Evolutionary conservation across 352 stramenopile genomes (phyloP).

Genomic region (Phytophthora sansomeana): DNA sequence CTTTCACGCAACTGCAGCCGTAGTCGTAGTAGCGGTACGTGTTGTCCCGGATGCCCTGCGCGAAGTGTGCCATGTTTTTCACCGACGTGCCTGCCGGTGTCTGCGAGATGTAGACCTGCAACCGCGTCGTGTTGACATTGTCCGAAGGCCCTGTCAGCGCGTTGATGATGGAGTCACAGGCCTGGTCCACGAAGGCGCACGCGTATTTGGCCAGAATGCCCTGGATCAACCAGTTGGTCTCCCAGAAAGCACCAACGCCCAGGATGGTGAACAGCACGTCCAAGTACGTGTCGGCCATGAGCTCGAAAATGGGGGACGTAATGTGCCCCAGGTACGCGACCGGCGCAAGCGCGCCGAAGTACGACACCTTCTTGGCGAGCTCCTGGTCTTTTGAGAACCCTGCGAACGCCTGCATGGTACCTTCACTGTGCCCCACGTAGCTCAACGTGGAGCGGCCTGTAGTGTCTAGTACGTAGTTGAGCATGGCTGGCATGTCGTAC

Average conservation of each 20-base stretch:
- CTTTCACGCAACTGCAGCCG: slow-evolving; percentile 50
- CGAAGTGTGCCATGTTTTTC: slow-evolving; percentile 74
- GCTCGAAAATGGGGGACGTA: slow-evolving; percentile 51
- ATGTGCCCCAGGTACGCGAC: slow-evolving; percentile 54
- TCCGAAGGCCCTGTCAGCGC: slow-evolving; percentile 55
- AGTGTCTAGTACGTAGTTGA: slow-evolving; percentile 58
- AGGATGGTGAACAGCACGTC: slow-evolving; percentile 55
- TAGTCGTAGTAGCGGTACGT: slow-evolving; percentile 73
- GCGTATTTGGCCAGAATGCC: slow-evolving; percentile 60
- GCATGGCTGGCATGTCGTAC: slow-evolving; percentile 72
- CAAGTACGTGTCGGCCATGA: slow-evolving; percentile 52
- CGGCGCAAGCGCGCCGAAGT: slow-evolving; percentile 66
- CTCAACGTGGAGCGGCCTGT: slow-evolving; percentile 51
- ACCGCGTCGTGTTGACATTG: slow-evolving; percentile 60
- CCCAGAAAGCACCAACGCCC: slow-evolving; percentile 58
- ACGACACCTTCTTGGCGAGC: slow-evolving; percentile 66
- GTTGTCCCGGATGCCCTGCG: slow-evolving; percentile 66
- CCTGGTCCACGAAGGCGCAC: slow-evolving; percentile 56
- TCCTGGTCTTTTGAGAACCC: slow-evolving; percentile 65
- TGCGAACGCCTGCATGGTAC: slow-evolving; percentile 69
- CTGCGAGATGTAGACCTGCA: slow-evolving; percentile 76
- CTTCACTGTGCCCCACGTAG: slow-evolving; percentile 72
- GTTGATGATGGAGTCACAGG: slow-evolving; percentile 65
- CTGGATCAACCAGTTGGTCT: slow-evolving; percentile 56
- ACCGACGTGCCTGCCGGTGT: slow-evolving; percentile 66